Evolutionary conservation across 805 yeast genomes (phyloP), one percentile per base, ranked within the genome.

Genomic region (Schizosaccharomyces cryophilus): DNA sequence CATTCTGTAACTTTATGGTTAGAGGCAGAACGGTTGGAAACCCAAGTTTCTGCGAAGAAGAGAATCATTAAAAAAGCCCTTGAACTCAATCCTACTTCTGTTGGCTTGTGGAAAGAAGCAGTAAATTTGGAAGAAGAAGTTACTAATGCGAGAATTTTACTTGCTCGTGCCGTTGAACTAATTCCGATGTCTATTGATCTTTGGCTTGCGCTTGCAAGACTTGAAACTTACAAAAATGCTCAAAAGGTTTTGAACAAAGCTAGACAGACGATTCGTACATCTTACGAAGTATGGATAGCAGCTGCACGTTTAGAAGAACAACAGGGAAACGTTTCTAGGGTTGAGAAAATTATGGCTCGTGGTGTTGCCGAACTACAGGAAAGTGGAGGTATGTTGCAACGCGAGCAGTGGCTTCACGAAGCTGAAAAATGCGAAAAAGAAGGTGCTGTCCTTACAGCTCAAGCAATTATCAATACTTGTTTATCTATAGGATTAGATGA

Each of bases 221-320:
- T 80, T 13, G 77, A 78, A 38, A 67, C 70, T 38, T 66, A 67
- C 31, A 66, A 69, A 5, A 79, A 77, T 9, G 83, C 89, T 0
- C 79, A 78, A 64, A 67, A 70, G 21, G 72, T 80, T 0, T 70
- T 88, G 40, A 80, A 80, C 64, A 70, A 68, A 35, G 94, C 94
- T 5, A 73, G 89, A 64, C 79, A 80, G 61, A 67, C 70, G 0
- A 68, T 83, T 15, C 75, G 76, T 2, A 72, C 74, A 2, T 73
- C 79, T 7, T 70, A 74, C 58, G 74, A 74, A 42, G 74, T 87
- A 1, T 87, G 95, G 90, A 70, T 87, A 2, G 73, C 82, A 0
- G 87, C 87, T 0, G 76, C 81, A 0, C 78, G 81, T 64, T 67
- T 87, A 15, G 94, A 87, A 69, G 90, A 82, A 66, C 72, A 75